Evolutionary conservation across 768 basidiomycete genomes (phyloP).

Genomic region (Tylopilus vinaceipallidus): DNA sequence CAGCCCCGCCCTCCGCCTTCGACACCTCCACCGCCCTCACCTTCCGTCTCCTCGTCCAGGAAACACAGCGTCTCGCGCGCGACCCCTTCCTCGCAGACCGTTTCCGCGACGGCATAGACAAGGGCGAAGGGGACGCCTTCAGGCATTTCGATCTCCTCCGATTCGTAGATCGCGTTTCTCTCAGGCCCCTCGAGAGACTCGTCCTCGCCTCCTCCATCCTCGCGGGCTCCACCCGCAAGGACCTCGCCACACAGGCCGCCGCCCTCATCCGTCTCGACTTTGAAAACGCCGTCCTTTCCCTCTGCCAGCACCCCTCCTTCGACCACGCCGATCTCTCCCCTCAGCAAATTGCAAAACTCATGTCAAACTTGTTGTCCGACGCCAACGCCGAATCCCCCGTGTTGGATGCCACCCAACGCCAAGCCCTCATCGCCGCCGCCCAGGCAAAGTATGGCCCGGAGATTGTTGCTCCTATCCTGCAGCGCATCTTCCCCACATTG

Average conservation of each 20-base stretch:
- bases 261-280: constrained; percentile 74
- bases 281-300: constrained; percentile 70
- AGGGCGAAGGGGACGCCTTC: constrained; percentile 81
- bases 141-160: constrained; percentile 79
- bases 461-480: constrained; percentile 68
- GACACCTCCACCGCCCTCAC: constrained; percentile 78
- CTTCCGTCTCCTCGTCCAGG: constrained; percentile 83
- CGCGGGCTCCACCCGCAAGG: constrained; percentile 55
- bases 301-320: constrained; percentile 79
- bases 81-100: constrained; percentile 90
- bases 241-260: constrained; percentile 59
- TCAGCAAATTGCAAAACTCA: constrained; percentile 71
- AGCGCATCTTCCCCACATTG: constrained; percentile 68
- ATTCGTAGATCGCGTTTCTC: constrained; percentile 78
- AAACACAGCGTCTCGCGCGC: constrained; percentile 83
- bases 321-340: constrained; percentile 79
- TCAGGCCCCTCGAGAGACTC: constrained; percentile 76
- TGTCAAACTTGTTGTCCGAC: constrained; percentile 78
- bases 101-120: constrained; percentile 87
- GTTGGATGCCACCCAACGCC: constrained; percentile 69
- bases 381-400: constrained; percentile 65
- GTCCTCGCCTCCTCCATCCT: constrained; percentile 75
- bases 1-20: constrained; percentile 59
- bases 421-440: constrained; percentile 69
- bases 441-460: constrained; percentile 82